Conservation (phyloP, 1,284 basidiomycete species). For the Acaromyces ingoldii region DNA sequence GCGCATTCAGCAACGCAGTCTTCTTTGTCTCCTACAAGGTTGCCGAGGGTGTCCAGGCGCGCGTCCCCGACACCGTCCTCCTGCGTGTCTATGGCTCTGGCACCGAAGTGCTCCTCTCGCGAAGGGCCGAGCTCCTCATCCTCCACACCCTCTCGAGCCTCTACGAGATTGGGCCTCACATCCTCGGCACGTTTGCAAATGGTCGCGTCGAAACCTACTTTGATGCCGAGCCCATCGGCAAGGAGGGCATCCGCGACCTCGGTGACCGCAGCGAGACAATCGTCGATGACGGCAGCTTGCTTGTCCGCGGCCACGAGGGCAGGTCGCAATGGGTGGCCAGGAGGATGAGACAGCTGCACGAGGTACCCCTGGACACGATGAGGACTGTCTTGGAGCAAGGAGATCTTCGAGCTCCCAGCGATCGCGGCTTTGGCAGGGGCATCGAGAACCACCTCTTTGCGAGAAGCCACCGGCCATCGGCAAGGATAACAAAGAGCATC, state of each 20-base stretch:
- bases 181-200: constrained; percentile 49
- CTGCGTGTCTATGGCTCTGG: constrained; percentile 46
- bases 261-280: constrained; percentile 30
- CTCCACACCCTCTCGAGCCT: constrained; percentile 47
- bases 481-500: too few relatives aligned
- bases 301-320: constrained; percentile 35
- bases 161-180: constrained; percentile 50
- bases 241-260: constrained; percentile 42
- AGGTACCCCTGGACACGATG: constrained; percentile 49
- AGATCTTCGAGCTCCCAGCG: constrained; percentile 32
- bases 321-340: constrained; percentile 46
- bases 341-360: constrained; percentile 49
- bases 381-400: constrained; percentile 47
- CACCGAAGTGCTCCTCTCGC: constrained; percentile 41
- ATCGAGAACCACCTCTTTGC: constrained; percentile 50
- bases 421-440: constrained; percentile 45
- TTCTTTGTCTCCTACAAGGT: constrained; percentile 45
- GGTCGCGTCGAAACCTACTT: constrained; percentile 47
- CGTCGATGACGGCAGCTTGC: constrained; percentile 20
- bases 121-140: constrained; percentile 46
- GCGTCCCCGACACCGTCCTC: constrained; percentile 37
- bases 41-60: neutral
- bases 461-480: constrained; percentile 35
- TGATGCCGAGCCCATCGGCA: constrained; percentile 43
- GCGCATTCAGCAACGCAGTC: constrained; percentile 47